Evolutionary conservation across 257 asterid genomes (phyloP).

Genomic region (Datura wrightii): DNA sequence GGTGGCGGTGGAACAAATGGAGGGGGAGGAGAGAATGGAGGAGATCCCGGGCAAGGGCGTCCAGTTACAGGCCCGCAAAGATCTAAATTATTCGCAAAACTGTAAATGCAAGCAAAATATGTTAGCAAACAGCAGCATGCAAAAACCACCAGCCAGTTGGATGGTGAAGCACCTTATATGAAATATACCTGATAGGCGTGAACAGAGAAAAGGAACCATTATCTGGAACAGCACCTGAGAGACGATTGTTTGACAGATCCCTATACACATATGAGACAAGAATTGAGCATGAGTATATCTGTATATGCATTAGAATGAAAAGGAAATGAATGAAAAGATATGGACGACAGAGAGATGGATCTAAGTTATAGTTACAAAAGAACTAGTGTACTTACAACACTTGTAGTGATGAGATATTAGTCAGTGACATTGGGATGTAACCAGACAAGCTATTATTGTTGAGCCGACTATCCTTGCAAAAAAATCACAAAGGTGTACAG

Average conservation of each 20-base stretch:
- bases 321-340: background rate
- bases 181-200: slow-evolving; percentile 89
- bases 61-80: slow-evolving; percentile 98
- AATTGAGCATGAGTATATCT: slow-evolving; percentile 23
- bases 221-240: slow-evolving; percentile 93
- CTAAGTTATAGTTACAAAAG: background rate
- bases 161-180: slow-evolving; percentile 12
- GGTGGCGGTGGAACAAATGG: slow-evolving; percentile 95
- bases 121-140: slow-evolving; percentile 35
- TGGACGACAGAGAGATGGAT: background rate
- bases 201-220: slow-evolving; percentile 93
- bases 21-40: slow-evolving; percentile 99
- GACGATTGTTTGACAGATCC: slow-evolving; percentile 89
- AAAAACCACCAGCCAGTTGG: slow-evolving; percentile 28
- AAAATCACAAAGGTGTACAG: slow-evolving; percentile 36
- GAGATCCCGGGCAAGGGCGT: slow-evolving; percentile 97
- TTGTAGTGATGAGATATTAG: slow-evolving; percentile 86
- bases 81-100: slow-evolving; percentile 94
- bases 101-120: slow-evolving; percentile 41
- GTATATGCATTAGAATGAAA: background rate
- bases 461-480: slow-evolving; percentile 83
- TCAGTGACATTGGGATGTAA: slow-evolving; percentile 76
- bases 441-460: slow-evolving; percentile 91
- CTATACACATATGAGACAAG: slow-evolving; percentile 48
- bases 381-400: slow-evolving; percentile 74